Evolutionary conservation across 2,329 filamentous ascomycete genomes (phyloP).

Genomic region (Aspergillus texensis): DNA sequence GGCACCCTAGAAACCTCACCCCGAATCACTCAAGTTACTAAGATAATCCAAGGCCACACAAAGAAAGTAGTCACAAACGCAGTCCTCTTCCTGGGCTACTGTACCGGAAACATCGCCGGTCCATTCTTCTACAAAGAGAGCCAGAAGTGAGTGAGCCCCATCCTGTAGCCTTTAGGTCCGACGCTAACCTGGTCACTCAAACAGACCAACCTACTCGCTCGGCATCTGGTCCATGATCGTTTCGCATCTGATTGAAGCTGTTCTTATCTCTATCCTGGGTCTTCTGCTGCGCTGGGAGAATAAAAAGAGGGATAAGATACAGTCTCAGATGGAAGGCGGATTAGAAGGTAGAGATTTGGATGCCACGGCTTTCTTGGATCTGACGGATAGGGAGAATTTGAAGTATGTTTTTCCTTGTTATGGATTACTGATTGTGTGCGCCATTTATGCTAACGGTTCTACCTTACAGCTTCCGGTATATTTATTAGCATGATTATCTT

Average conservation of each 20-base stretch:
- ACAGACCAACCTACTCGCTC: conserved; percentile 49
- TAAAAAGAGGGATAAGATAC: conserved; percentile 51
- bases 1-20: not conserved
- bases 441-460: not conserved
- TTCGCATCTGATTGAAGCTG: conserved; percentile 55
- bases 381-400: conserved; percentile 58
- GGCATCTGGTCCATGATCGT: conserved; percentile 63
- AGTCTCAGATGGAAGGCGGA: conserved; percentile 49
- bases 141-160: conserved; percentile 43
- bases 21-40: not conserved
- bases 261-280: conserved; percentile 50
- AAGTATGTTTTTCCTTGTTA: conserved; percentile 37
- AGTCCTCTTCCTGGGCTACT: conserved; percentile 62
- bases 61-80: conserved; percentile 68
- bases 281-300: conserved; percentile 54
- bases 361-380: conserved; percentile 55
- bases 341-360: conserved; percentile 52
- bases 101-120: conserved; percentile 62
- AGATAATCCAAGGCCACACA: conserved; percentile 54
- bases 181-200: not conserved
- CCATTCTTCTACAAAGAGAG: conserved; percentile 64
- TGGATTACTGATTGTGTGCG: not conserved
- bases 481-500: conserved; percentile 14
- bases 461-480: conserved; percentile 23
- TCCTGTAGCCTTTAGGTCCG: not conserved